Evolutionary conservation across 1,139 yeast species (phyloP).

Genomic region (Yamadazyma songkhlaensis): DNA sequence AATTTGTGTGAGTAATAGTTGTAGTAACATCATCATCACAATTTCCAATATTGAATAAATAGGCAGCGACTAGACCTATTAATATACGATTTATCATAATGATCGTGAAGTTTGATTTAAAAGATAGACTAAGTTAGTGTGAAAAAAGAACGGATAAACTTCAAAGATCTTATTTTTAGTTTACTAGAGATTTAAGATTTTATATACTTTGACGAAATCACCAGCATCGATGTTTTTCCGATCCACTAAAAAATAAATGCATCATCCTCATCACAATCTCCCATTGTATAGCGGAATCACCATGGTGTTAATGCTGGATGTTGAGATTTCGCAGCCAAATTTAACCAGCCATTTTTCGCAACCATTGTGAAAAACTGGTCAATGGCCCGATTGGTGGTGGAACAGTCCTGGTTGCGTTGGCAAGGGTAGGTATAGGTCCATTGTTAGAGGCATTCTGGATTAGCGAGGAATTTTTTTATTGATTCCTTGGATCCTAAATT

Average conservation of each 20-base stretch:
- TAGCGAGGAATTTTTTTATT: no score
- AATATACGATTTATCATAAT: neutral
- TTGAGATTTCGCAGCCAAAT: conserved; percentile 5
- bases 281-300: neutral
- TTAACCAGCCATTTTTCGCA: conserved; percentile 6
- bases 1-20: conserved; percentile 31
- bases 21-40: conserved; percentile 15
- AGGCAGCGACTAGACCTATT: conserved; percentile 1
- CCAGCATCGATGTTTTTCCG: no score
- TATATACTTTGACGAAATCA: no score
- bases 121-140: conserved; percentile 5
- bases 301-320: conserved; percentile 1
- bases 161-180: conserved; percentile 1
- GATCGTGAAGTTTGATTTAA: neutral
- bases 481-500: no score
- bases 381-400: no score
- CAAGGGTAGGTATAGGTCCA: no score
- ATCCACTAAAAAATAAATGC: no score
- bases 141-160: conserved; percentile 1
- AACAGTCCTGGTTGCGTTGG: no score
- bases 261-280: no score
- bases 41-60: conserved; percentile 2
- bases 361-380: no score
- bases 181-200: neutral
- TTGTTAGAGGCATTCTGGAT: no score